phyloP scores from a whole-genome alignment of 2,329 filamentous ascomycete species.

The Alternaria panax region DNA sequence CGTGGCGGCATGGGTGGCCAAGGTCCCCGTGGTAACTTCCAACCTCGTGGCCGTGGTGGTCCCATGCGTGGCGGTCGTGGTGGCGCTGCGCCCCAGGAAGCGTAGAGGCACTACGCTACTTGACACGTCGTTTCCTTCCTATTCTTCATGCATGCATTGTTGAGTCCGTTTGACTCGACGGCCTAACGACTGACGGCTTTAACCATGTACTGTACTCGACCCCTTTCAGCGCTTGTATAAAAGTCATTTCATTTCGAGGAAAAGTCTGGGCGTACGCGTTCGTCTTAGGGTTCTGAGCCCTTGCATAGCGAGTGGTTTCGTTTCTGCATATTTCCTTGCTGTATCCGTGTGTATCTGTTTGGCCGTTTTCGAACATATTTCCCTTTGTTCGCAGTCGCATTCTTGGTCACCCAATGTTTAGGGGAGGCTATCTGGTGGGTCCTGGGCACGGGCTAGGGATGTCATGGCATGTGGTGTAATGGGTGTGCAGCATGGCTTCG shows the following conservation, averaged over 20 bases:
- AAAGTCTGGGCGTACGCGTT: constrained; percentile 47
- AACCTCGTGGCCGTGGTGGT: constrained; percentile 73
- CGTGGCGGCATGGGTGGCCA: constrained; percentile 67
- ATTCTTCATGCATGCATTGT: constrained; percentile 19
- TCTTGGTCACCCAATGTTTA: constrained; percentile 37
- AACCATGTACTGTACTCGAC: constrained; percentile 48
- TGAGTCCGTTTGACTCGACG: constrained; percentile 25
- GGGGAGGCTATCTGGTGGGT: constrained; percentile 36
- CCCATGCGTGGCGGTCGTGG: constrained; percentile 61
- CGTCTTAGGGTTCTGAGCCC: constrained; percentile 37
- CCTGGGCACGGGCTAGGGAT: constrained; percentile 26
- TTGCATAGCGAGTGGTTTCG: constrained; percentile 50
- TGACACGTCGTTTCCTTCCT: constrained; percentile 12
- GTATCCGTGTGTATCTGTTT: constrained; percentile 40
- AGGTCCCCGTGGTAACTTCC: constrained; percentile 72
- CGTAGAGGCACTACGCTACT: constrained; percentile 28
- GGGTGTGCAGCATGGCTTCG: constrained; percentile 30
- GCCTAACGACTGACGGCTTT: constrained; percentile 48
- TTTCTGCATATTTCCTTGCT: constrained; percentile 42
- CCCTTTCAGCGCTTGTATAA: constrained; percentile 48
- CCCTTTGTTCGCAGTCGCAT: constrained; percentile 33
- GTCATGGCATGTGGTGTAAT: constrained; percentile 27
- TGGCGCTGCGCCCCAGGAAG: constrained; percentile 42
- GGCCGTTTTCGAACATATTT: constrained; percentile 31
- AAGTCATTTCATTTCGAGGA: constrained; percentile 46